Evolutionary conservation across 768 basidiomycete species (phyloP), one percentile per base, ranked within the genome.

Genomic region (Gautieria morchelliformis): DNA sequence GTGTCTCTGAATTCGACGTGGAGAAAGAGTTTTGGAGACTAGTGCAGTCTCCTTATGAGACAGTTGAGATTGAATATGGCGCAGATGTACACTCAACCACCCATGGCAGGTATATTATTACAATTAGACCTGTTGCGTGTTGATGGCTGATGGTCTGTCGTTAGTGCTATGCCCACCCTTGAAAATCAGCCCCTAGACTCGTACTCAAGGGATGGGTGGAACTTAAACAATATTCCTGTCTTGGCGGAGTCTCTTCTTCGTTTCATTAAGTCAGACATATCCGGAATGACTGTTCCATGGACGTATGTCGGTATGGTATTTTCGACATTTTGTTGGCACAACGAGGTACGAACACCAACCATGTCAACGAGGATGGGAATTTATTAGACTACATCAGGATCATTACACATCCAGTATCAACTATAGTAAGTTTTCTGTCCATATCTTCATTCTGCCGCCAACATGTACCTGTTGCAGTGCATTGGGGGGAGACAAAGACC

Each of bases 321-420:
- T 69, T 95, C 94, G 14, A 95, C 96, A 3, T 99, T 99, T 71
- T 98, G 95, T 68, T 99, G 96, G 96, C 96, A 99, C 72, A 99
- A 99, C 66, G 94, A 93, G 82, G 89, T 89, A 64, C 56, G 75
- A 65, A 60, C 45, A 46, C 62, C 37, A 22, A 32, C 39, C 30
- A 48, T 47, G 15, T 57, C 41, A 46, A 11, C 27, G 24, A 51
- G 52, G 54, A 3, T 50, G 17, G 51, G 56, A 60, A 44, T 60
- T 59, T 20, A 12, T 10, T 10, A 15, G 2, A 42, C 55, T 53
- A 22, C 56, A 53, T 12, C 67, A 96, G 85, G 95, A 98, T 72
- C 95, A 98, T 72, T 95, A 96, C 70, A 97, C 95, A 11, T 96
- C 93, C 69, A 93, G 90, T 69, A 83, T 97, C 67, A 93, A 94